phyloP scores from a whole-genome alignment of 2,329 filamentous ascomycete species.

The Xylariaceae sp. region DNA sequence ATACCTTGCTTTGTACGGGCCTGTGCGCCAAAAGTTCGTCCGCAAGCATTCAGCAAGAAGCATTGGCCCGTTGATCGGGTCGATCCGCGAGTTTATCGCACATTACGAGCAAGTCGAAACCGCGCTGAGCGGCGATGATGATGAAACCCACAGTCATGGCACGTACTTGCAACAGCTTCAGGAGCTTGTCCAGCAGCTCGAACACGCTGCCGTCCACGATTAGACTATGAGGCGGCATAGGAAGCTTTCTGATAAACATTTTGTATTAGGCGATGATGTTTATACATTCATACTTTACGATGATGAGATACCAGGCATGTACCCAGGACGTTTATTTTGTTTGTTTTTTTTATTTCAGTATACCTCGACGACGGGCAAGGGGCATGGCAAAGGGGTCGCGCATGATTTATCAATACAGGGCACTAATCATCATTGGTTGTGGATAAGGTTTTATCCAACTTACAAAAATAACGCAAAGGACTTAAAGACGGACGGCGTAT shows the following conservation, averaged over 20 bases:
- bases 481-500: conserved; percentile 2
- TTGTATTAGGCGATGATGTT: conserved; percentile 12
- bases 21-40: conserved; percentile 40
- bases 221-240: conserved; percentile 11
- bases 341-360: background rate
- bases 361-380: conserved; percentile 4
- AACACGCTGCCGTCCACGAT: conserved; percentile 26
- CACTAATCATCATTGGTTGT: background rate
- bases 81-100: conserved; percentile 50
- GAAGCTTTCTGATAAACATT: conserved; percentile 1
- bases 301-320: conserved; percentile 15
- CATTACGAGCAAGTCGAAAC: conserved; percentile 47
- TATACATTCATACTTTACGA: conserved; percentile 15
- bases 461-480: conserved; percentile 11
- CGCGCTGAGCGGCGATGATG: conserved; percentile 29
- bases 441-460: background rate
- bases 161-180: conserved; percentile 36
- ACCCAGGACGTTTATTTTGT: conserved; percentile 6
- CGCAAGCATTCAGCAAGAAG: conserved; percentile 38
- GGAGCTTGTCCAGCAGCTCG: conserved; percentile 35
- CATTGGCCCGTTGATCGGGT: conserved; percentile 42
- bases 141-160: conserved; percentile 21
- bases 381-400: conserved; percentile 4
- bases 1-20: conserved; percentile 61
- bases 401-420: conserved; percentile 8